These are phyloP conservation scores for Coemansia sp. DNA, from an alignment of 192 early-diverging fungal genomes.

Conservation along the genomic window DNA sequence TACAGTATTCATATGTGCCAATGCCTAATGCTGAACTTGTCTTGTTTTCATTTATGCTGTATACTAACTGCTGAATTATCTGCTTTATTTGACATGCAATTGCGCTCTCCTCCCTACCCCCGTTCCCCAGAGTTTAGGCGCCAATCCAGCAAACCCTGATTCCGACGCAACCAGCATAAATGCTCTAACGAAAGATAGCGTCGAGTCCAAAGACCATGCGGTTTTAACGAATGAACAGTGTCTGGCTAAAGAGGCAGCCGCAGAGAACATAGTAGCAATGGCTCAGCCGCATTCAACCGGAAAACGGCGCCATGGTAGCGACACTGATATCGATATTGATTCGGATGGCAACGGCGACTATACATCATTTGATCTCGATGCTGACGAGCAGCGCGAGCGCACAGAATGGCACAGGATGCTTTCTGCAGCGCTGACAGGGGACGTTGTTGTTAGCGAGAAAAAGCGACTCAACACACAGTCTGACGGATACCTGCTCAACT, in stretches of 20 bases:
- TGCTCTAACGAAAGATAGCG: not conserved
- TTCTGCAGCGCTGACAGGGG: conserved; percentile 74
- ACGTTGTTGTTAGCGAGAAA: conserved; percentile 83
- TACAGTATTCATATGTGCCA: not conserved
- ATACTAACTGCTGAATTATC: not conserved
- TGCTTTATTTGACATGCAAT: not conserved
- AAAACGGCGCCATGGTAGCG: not conserved
- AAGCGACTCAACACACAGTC: conserved; percentile 58
- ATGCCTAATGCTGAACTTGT: not conserved
- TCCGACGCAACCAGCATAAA: not conserved
- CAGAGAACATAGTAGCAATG: not conserved
- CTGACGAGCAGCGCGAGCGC: conserved; percentile 64
- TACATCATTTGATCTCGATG: conserved; percentile 19
- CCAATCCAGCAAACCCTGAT: not conserved
- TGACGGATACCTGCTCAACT: conserved; percentile 22
- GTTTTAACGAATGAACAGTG: conserved; percentile 9
- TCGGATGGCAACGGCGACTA: not conserved
- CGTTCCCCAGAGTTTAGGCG: not conserved
- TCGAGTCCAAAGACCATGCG: not conserved
- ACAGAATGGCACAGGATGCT: conserved; percentile 87
- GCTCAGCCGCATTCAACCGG: not conserved
- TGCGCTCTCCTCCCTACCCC: not conserved
- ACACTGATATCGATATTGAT: not conserved
- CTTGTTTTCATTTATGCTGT: not conserved
- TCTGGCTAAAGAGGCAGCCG: conserved; percentile 16